These are phyloP conservation scores for Phytophthora ohioensis DNA, from an alignment of 352 stramenopile genomes.

Conservation along the genomic window DNA sequence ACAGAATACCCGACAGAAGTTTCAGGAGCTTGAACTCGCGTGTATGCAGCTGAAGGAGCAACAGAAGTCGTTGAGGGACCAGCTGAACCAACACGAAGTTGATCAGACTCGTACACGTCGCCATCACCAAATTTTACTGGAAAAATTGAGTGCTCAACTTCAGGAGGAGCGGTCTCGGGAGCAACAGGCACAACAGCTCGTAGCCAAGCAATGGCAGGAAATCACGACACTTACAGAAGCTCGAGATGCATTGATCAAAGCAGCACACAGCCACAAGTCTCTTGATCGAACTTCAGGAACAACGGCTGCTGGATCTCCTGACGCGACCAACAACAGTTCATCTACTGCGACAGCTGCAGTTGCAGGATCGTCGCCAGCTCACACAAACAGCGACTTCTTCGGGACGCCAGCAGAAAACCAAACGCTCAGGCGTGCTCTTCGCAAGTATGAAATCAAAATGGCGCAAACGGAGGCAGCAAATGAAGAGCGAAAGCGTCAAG, in stretches of 20 bases:
- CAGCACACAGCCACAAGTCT: conserved; percentile 23
- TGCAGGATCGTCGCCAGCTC: conserved; percentile 14
- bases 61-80: conserved; percentile 33
- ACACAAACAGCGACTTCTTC: conserved; percentile 33
- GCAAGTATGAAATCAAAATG: conserved; percentile 63
- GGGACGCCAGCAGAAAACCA: conserved; percentile 59
- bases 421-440: conserved; percentile 57
- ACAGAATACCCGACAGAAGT: conserved; percentile 41
- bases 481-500: conserved; percentile 51
- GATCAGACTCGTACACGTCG: conserved; percentile 37
- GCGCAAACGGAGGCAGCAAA: conserved; percentile 50
- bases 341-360: background rate
- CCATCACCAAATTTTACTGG: conserved; percentile 48
- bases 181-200: conserved; percentile 18
- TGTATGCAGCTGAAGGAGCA: conserved; percentile 38
- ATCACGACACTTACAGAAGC: conserved; percentile 27
- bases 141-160: conserved; percentile 38
- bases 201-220: conserved; percentile 32
- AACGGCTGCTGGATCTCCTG: background rate
- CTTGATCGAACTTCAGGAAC: conserved; percentile 10
- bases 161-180: conserved; percentile 23
- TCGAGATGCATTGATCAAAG: conserved; percentile 20
- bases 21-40: conserved; percentile 45
- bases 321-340: background rate
- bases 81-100: conserved; percentile 42